Evolutionary conservation across 2,329 filamentous ascomycete species (phyloP), one percentile per base, ranked within the genome.

Genomic region (Penicillium sp.): DNA sequence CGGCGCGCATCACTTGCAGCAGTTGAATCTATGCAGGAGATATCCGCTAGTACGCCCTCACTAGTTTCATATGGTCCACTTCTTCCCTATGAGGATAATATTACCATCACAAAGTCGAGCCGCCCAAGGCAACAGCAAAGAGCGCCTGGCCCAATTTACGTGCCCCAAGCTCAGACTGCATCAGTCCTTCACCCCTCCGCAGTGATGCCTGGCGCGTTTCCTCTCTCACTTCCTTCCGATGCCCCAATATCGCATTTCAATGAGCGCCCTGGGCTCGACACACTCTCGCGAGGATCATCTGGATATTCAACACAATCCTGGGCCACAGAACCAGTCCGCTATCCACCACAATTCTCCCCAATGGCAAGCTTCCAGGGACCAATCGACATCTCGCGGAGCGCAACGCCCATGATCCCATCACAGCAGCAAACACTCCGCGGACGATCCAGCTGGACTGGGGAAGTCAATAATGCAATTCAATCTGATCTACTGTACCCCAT

Each of bases 311-410:
- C 68, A 20, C 65, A 69, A 18, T 75, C 73, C 4, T 69, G 71
- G 68, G 64, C 67, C 14, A 75, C 74, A 6, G 74, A 76, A 14
- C 73, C 73, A 9, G 57, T 66, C 9, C 64, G 63, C 14, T 67
- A 67, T 29, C 64, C 68, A 5, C 59, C 67, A 5, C 59, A 60
- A 11, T 63, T 70, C 60, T 65, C 69, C 7, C 66, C 63, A 7
- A 42, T 58, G 7, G 57, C 66, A 6, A 51, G 52, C 26, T 63
- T 59, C 20, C 54, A 63, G 12, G 26, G 22, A 18, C 40, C 27
- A 11, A 11, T 53, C 56, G 9, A 46, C 4, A 52, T 46, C 37
- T 55, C 25, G 15, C 53, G 49, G 27, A 55, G 43, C 23, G 25
- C 57, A 6, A 41, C 59, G 5, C 55, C 58, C 26, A 54, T 53